Evolutionary conservation across 2,329 filamentous ascomycete genomes (phyloP).

Genomic region (Ceratocystis huliohia): DNA sequence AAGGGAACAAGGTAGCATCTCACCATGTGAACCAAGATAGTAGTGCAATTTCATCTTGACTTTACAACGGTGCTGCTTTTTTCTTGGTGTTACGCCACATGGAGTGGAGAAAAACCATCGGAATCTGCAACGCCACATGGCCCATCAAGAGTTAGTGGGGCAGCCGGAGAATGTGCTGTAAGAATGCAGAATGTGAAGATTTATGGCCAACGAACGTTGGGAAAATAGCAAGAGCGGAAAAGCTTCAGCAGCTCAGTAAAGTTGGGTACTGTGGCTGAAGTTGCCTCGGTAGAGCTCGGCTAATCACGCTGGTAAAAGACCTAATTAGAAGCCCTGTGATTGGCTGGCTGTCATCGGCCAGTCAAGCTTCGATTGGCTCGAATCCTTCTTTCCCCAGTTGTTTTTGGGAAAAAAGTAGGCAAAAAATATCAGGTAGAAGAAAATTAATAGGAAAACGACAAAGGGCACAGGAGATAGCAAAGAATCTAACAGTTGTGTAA

Average conservation of each 20-base stretch:
- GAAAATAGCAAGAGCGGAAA: neutral
- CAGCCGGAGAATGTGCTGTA: too few relatives aligned
- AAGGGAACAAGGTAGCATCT: too few relatives aligned
- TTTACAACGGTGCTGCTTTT: too few relatives aligned
- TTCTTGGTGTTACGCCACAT: neutral
- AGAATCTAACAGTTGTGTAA: neutral
- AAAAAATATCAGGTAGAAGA: slow-evolving; percentile 13
- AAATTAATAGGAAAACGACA: neutral
- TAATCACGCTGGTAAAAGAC: slow-evolving; percentile 16
- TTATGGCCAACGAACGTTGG: neutral
- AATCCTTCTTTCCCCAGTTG: slow-evolving; percentile 15
- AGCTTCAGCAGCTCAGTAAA: neutral
- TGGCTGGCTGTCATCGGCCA: slow-evolving; percentile 15
- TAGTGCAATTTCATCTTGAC: slow-evolving; percentile 3
- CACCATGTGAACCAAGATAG: too few relatives aligned
- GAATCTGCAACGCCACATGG: neutral
- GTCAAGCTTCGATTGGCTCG: slow-evolving; percentile 15
- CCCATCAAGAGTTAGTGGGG: too few relatives aligned
- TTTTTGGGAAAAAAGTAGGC: slow-evolving; percentile 12
- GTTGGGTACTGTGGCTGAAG: slow-evolving; percentile 13
- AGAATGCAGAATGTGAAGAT: neutral
- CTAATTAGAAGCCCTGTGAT: slow-evolving; percentile 19
- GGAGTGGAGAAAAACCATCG: neutral
- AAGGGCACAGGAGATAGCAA: neutral
- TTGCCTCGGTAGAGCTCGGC: slow-evolving; percentile 21